These are phyloP conservation scores for Chlorella sp. DNA, from an alignment of 139 green algal species.

Conservation along the genomic window DNA sequence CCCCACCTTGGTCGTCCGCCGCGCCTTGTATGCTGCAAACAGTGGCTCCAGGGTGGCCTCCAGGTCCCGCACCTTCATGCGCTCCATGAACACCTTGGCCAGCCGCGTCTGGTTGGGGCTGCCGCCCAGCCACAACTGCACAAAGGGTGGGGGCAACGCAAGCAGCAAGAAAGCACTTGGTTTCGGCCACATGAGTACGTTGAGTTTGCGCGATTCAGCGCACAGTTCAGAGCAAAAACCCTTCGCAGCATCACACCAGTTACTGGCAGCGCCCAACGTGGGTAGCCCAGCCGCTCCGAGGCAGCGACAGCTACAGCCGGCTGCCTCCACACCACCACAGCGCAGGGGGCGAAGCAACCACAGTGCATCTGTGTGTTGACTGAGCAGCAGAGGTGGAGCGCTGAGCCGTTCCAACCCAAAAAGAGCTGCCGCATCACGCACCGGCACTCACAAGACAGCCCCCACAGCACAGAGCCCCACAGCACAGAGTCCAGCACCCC, in stretches of 20 bases:
- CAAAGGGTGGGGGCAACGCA: too few species aligned
- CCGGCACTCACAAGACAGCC: neutral
- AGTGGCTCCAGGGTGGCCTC: slow-evolving; percentile 91
- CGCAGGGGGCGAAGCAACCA: neutral
- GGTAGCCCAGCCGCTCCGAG: too few species aligned
- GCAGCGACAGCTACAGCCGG: too few species aligned
- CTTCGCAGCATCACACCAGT: neutral
- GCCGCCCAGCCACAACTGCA: slow-evolving; percentile 85
- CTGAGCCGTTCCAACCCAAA: neutral
- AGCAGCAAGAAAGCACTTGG: too few species aligned
- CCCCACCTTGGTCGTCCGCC: slow-evolving; percentile 9
- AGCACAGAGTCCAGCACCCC: neutral
- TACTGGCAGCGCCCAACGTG: too few species aligned
- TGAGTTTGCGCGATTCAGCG: neutral
- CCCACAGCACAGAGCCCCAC: neutral
- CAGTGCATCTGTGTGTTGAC: neutral
- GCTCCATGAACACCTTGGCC: slow-evolving; percentile 69
- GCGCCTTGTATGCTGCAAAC: slow-evolving; percentile 58
- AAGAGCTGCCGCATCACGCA: neutral
- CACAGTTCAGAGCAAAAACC: neutral
- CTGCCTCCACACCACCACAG: neutral
- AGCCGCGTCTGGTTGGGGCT: slow-evolving; percentile 76
- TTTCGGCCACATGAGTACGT: too few species aligned
- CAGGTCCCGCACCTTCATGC: slow-evolving; percentile 83
- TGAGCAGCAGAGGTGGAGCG: neutral